Conservation (phyloP, 208 protist genomes). For the Trypanosoma congolense region DNA sequence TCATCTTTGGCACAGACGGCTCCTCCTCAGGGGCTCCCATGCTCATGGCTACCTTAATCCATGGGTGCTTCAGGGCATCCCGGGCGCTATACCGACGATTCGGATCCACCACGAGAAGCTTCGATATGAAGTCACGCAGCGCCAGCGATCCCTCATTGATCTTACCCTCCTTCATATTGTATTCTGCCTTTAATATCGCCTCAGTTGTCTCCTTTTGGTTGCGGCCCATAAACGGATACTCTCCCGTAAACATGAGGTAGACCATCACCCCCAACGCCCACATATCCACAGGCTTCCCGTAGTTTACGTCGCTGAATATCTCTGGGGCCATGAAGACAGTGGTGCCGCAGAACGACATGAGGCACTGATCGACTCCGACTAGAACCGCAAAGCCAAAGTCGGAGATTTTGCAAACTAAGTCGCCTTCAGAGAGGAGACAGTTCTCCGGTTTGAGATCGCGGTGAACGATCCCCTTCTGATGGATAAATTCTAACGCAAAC, state of each 20-base stretch:
- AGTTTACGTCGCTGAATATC: slow-evolving; percentile 76
- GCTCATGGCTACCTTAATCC: slow-evolving; percentile 58
- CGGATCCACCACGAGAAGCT: slow-evolving; percentile 64
- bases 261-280: slow-evolving; percentile 88
- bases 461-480: slow-evolving; percentile 87
- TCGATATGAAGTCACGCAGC: slow-evolving; percentile 74
- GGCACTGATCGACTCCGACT: slow-evolving; percentile 69
- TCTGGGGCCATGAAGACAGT: slow-evolving; percentile 88
- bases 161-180: slow-evolving; percentile 26
- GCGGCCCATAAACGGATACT: slow-evolving; percentile 73
- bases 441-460: slow-evolving; percentile 92
- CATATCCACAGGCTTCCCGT: slow-evolving; percentile 90
- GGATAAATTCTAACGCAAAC: slow-evolving; percentile 87
- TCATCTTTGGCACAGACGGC: slow-evolving; percentile 2
- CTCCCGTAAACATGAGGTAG: slow-evolving; percentile 75
- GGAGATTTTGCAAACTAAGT: slow-evolving; percentile 80
- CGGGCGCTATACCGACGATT: slow-evolving; percentile 70
- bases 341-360: slow-evolving; percentile 84
- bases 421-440: slow-evolving; percentile 69
- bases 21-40: slow-evolving; percentile 7
- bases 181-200: slow-evolving; percentile 33
- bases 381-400: slow-evolving; percentile 90
- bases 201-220: slow-evolving; percentile 31
- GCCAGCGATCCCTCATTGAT: slow-evolving; percentile 22
- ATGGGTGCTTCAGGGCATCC: slow-evolving; percentile 81